A percentile compares a stretch with the other conserved stretches of the same genome.
phyloP scores from a whole-genome alignment of 495 filamentous ascomycete genomes.

The Mycothermus thermophilus region DNA sequence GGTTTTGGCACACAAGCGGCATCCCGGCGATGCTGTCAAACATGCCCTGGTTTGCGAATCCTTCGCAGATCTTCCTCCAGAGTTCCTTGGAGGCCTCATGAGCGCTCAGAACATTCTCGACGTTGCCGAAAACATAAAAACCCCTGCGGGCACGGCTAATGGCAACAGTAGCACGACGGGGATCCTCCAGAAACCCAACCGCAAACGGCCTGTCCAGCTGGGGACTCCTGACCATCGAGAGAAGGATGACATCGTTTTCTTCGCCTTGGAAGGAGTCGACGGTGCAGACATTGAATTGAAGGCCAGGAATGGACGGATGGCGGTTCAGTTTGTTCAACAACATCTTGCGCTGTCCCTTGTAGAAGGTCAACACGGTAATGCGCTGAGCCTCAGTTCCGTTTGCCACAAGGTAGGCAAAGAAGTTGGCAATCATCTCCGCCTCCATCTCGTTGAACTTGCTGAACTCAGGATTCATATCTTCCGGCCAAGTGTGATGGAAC shows the following conservation, averaged over 20 bases:
- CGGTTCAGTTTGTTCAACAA: slow-evolving; percentile 40
- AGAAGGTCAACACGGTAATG: slow-evolving; percentile 84
- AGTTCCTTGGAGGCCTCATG: slow-evolving; percentile 22
- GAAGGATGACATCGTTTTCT: slow-evolving; percentile 74
- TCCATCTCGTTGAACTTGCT: slow-evolving; percentile 64
- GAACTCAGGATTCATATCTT: slow-evolving; percentile 47
- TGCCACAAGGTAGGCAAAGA: slow-evolving; percentile 56
- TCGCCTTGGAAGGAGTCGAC: slow-evolving; percentile 94
- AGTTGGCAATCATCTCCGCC: slow-evolving; percentile 60
- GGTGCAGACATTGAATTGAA: slow-evolving; percentile 55
- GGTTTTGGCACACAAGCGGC: slow-evolving; percentile 28
- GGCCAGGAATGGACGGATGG: slow-evolving; percentile 34
- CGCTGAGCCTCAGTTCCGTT: slow-evolving; percentile 45
- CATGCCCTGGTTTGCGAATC: slow-evolving; percentile 18
- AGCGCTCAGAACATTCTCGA: slow-evolving; percentile 33
- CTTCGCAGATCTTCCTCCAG: slow-evolving; percentile 24
- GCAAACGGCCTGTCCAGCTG: slow-evolving; percentile 10
- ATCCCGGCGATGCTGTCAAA: slow-evolving; percentile 14
- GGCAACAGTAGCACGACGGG: slow-evolving; percentile 77
- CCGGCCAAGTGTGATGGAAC: slow-evolving; percentile 57
- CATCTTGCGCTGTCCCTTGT: slow-evolving; percentile 68
- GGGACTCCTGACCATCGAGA: slow-evolving; percentile 68
- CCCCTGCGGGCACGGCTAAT: slow-evolving; percentile 75
- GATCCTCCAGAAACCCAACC: slow-evolving; percentile 59
- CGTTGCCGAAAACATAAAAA: slow-evolving; percentile 81